Evolutionary conservation across 176 grass and related monocot species (phyloP), one percentile per base, ranked within the genome.

Genomic region (Canna indica): DNA sequence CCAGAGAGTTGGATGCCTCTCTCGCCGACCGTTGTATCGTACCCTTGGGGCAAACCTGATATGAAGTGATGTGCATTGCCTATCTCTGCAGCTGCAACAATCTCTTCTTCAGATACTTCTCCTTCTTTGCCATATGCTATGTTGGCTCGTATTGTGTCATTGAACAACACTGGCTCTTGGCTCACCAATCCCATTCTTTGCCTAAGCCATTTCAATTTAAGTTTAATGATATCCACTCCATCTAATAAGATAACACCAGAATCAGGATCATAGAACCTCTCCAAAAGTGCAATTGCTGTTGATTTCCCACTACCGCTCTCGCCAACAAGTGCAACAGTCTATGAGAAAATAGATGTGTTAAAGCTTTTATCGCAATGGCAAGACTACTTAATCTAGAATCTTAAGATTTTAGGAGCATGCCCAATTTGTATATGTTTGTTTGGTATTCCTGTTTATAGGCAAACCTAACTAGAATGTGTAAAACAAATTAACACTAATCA

Each of bases 291-390:
- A 15, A 96, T 82, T 29, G 72, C 70, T 0, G 91, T 91, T 11
- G 88, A 96, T 69, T 96, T 96, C 0, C 88, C 85, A 22, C 88
- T 86, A 18, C 88, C 91, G 56, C 91, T 96, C 56, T 91, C 85
- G 27, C 91, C 91, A 11, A 91, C 91, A 25, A 96, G 78, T 10
- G 88, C 91, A 57, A 82, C 78, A 30, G 78, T 91, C 88, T 91
- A 64, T 15, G 34, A 68, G 24, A 50, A 53, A 84, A 63, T 11
- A 27, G 32, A 20, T 68, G 5, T 5, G 22, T 54, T 10, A 28
- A 47, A 46, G 17, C n/a, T 9, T 44, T 77, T 32, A 82, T 44
- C 7, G 9, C 7, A 7, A 44, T 4, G 1, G 2, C 7, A 11
- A 10, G 41, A 44, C 41, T 8, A 44, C 36, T 39, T n/a, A n/a